Percentiles rank a stretch among this genome's conserved stretches.
These are phyloP conservation scores for Tetracladium maxilliforme DNA, from an alignment of 2,329 filamentous ascomycete genomes.

Conservation along the genomic window DNA sequence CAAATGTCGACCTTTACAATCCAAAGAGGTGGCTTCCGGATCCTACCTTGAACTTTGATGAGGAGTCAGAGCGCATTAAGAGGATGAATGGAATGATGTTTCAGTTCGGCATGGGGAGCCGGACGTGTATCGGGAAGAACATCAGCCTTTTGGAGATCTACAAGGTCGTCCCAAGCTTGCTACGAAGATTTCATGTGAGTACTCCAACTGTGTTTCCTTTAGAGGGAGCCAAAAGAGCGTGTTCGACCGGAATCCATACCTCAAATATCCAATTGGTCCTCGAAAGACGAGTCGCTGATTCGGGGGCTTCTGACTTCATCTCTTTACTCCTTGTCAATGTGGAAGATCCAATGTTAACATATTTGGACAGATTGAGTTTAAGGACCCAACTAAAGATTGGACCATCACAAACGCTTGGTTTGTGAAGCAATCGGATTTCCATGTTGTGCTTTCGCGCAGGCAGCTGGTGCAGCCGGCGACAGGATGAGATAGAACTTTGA, in stretches of 20 bases:
- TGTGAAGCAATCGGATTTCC: conserved; percentile 43
- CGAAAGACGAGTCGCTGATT: too few species aligned
- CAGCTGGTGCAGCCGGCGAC: too few species aligned
- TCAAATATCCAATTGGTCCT: too few species aligned
- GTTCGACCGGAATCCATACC: too few species aligned
- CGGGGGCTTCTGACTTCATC: background rate
- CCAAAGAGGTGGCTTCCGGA: conserved; percentile 53
- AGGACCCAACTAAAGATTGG: conserved; percentile 40
- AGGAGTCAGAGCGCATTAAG: conserved; percentile 37
- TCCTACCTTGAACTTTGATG: conserved; percentile 17
- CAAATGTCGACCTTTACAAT: conserved; percentile 47
- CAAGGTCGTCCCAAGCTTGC: conserved; percentile 43
- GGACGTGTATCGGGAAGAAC: conserved; percentile 59
- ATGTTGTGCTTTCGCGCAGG: too few species aligned
- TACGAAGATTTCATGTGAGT: conserved; percentile 48
- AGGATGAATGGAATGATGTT: conserved; percentile 59
- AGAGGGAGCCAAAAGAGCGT: too few species aligned
- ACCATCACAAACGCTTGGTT: conserved; percentile 47
- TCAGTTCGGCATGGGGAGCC: conserved; percentile 57
- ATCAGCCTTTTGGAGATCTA: conserved; percentile 49
- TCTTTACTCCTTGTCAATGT: background rate
- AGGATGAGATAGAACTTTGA: too few species aligned
- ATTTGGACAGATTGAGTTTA: conserved; percentile 32
- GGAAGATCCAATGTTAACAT: conserved; percentile 3
- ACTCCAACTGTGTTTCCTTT: conserved; percentile 2